Base-by-base conservation (phyloP, 108 stramenopile genomes). In the Nitzschia sp. region DNA sequence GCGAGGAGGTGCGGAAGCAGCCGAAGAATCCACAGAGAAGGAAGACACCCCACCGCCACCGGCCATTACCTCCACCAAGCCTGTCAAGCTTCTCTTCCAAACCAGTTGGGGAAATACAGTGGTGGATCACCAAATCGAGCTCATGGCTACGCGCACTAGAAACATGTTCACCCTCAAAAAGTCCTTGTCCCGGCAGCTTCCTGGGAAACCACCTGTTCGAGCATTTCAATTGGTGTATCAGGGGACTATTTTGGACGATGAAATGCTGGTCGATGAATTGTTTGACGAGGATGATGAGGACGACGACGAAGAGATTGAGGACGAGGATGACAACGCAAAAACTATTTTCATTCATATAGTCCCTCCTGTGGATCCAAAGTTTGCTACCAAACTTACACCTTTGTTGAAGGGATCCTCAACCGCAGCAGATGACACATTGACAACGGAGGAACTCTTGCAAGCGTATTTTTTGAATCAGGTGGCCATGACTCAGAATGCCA, bases 281-380 rank as follows among this genome's bases (percentile, higher is more conserved):
- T 69, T 90, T 43, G 83, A 83, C 2, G 85, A 84, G 25, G 84
- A 85, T 8, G 86, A 87, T 6, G 81, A 83, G 2, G 82, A 85
- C 7, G 85, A 85, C 6, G 80, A 83, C 6, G 84, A 85, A 7
- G 83, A 79, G n/a, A 0, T 80, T 82, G 21, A 82, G 6, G 73
- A 72, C 21, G 86, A 81, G 11, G 81, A 76, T 6, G 77, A 71
- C 41, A 63, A 74, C 8, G 65, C 64, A n/a, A 46, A 22, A 53
- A 74, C 69, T 54, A 61, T 85, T 15, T 56, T 93, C 7, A 80
- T 76, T 17, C 87, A 93, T 69, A 77, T 80, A 24, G 53, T 89
- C 17, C 92, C 92, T 37, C 92, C 92, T 7, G 77, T 93, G 15
- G 87, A 93, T 67, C 63, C 80, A 26, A 87, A 86, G 62, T 88